Evolutionary conservation across 1,139 yeast species (phyloP), one percentile per base, ranked within the genome.

Genomic region (Blastobotrys aristatus): DNA sequence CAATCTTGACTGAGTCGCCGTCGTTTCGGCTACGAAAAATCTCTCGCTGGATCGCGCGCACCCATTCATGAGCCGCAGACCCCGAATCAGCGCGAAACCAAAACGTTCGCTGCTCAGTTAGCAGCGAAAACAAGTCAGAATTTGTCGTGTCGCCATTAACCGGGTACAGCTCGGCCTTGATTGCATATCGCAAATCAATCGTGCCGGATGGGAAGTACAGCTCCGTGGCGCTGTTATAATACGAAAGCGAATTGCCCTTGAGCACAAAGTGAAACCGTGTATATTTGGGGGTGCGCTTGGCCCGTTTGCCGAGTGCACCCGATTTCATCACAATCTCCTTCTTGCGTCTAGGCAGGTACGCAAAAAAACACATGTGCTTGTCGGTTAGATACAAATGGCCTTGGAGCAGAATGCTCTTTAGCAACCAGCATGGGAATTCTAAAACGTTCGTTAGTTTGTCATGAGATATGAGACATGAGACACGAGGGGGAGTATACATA

Each of bases 301-400:
- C 54, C 47, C 55, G 58, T 39, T 65, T 66, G n/a, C 69, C 61
- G 31, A 76, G 55, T 0, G 70, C 60, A 3, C 79, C 79, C 38
- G 79, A 74, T 63, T 74, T 73, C 40, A 80, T 66, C 0, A 55
- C 53, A 8, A 59, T 51, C 4, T 58, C 50, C 17, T 75, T 66
- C 48, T 75, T 75, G 0, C 59, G 57, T 0, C 58, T 56, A 1
- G 97, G 96, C n/a, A 90, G 65, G 57, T 81, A 83, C 0, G 97
- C 94, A 67, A 84, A 84, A 62, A 87, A 90, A 42, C 88, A 68
- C 7, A 90, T 65, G 53, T 79, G 77, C 13, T 75, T 70, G 40
- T 71, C 66, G 2, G 97, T 89, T 32, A 90, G 66, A 58, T 85
- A 85, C 14, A 88, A 64, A 57, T 85, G 90, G 1, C 97, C 97